phyloP scores from a whole-genome alignment of 1,284 basidiomycete species.

The Veloporphyrellus conicus region DNA sequence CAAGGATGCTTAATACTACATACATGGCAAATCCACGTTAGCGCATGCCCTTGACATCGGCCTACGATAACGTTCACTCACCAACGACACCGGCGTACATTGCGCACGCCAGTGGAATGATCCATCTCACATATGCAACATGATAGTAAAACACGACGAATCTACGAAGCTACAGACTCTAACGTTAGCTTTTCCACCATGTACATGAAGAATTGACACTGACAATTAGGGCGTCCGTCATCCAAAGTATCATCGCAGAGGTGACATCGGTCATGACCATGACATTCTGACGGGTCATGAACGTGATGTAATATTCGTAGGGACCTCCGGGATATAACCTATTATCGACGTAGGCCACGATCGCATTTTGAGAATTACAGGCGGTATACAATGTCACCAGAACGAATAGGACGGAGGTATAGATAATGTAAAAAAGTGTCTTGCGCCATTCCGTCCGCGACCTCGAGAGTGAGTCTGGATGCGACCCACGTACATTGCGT shows the following conservation, averaged over 20 bases:
- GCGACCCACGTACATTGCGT: slow-evolving; percentile 3
- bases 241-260: slow-evolving; percentile 29
- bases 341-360: slow-evolving; percentile 35
- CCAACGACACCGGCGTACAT: slow-evolving; percentile 26
- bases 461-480: slow-evolving; percentile 8
- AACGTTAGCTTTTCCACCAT: slow-evolving; percentile 4
- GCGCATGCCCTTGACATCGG: neutral
- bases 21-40: neutral
- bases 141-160: slow-evolving; percentile 26
- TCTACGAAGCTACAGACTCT: slow-evolving; percentile 21
- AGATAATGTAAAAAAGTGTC: slow-evolving; percentile 27
- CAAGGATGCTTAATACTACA: slow-evolving; percentile 19
- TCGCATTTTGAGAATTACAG: slow-evolving; percentile 24
- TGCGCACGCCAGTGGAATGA: slow-evolving; percentile 27
- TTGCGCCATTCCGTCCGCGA: slow-evolving; percentile 12
- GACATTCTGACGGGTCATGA: slow-evolving; percentile 20
- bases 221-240: slow-evolving; percentile 32
- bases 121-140: slow-evolving; percentile 23
- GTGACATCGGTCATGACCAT: slow-evolving; percentile 27
- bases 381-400: slow-evolving; percentile 31
- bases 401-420: slow-evolving; percentile 30
- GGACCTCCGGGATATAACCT: slow-evolving; percentile 34
- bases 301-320: slow-evolving; percentile 20
- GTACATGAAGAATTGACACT: slow-evolving; percentile 2
- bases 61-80: slow-evolving; percentile 6